Evolutionary conservation across 805 yeast genomes (phyloP).

Genomic region (Saturnispora halmiae): DNA sequence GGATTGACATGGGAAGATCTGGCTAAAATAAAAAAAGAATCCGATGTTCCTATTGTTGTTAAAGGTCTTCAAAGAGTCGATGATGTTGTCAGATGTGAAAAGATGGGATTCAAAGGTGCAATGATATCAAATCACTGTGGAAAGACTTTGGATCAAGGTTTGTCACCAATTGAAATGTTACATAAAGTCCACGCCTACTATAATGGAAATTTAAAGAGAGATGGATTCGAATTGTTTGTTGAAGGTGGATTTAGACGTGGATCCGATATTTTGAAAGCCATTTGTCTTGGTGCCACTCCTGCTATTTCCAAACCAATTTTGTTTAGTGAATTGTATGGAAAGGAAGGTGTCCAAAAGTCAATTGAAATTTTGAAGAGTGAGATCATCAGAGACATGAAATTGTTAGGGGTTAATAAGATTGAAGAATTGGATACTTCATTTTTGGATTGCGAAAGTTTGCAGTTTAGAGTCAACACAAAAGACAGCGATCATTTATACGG

Average conservation of each 20-base stretch:
- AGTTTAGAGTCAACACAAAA: constrained; percentile 41
- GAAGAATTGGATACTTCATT: constrained; percentile 34
- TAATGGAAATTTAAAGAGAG: constrained; percentile 24
- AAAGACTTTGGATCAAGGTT: constrained; percentile 54
- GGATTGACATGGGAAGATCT: constrained; percentile 52
- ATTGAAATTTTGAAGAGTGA: constrained; percentile 45
- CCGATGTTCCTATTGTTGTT: constrained; percentile 39
- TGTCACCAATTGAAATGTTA: constrained; percentile 54
- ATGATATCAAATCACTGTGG: constrained; percentile 72
- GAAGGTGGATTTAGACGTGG: constrained; percentile 41
- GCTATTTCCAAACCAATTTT: constrained; percentile 72
- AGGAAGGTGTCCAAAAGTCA: constrained; percentile 46
- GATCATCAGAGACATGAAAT: constrained; percentile 49
- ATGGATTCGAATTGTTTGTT: constrained; percentile 44
- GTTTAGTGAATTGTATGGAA: constrained; percentile 74
- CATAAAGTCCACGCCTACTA: constrained; percentile 39
- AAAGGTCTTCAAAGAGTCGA: constrained; percentile 65
- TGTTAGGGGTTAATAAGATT: constrained; percentile 47
- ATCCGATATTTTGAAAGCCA: constrained; percentile 34
- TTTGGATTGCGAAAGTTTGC: constrained; percentile 43
- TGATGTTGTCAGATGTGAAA: constrained; percentile 52
- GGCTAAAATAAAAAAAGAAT: constrained; percentile 37
- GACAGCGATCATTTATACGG: constrained; percentile 51
- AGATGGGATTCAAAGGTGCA: constrained; percentile 52
- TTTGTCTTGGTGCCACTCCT: constrained; percentile 39